phyloP scores from a whole-genome alignment of 495 filamentous ascomycete species.

The Friedmanniomyces endolithicus region DNA sequence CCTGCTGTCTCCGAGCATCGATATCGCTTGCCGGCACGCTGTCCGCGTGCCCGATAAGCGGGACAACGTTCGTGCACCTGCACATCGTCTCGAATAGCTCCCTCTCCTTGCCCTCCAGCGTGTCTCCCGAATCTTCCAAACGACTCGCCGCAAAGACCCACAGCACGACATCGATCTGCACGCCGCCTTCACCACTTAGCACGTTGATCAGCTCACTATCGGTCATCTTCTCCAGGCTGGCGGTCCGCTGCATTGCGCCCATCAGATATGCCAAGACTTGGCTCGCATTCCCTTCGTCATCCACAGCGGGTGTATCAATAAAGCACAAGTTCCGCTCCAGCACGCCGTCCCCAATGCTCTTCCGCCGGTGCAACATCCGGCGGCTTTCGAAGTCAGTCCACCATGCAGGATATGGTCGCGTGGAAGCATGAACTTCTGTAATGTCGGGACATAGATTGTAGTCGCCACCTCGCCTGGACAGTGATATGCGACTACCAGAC shows the following conservation, averaged over 20 bases:
- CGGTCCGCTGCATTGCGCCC: conserved; percentile 54
- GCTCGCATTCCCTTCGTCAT: conserved; percentile 48
- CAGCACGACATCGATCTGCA: conserved; percentile 79
- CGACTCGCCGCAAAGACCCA: conserved; percentile 51
- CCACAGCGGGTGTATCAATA: conserved; percentile 53
- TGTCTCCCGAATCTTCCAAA: not conserved
- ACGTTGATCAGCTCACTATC: conserved; percentile 69
- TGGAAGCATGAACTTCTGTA: conserved; percentile 83
- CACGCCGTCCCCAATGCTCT: conserved; percentile 67
- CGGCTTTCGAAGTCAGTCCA: conserved; percentile 83
- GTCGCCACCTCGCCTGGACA: not conserved
- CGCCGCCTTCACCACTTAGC: conserved; percentile 73
- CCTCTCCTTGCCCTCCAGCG: not conserved
- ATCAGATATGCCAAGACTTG: conserved; percentile 64
- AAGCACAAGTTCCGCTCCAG: conserved; percentile 92
- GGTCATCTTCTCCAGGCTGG: conserved; percentile 42
- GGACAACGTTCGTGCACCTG: conserved; percentile 74
- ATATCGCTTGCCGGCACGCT: conserved; percentile 49
- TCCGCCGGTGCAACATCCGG: conserved; percentile 55
- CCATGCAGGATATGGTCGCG: conserved; percentile 83
- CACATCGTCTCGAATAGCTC: conserved; percentile 35
- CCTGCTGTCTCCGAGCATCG: conserved; percentile 46
- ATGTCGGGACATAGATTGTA: conserved; percentile 34
- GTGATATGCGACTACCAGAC: conserved; percentile 5
- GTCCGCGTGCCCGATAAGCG: conserved; percentile 72